Evolutionary conservation across 768 basidiomycete genomes (phyloP).

Genomic region (Grammothele lineata): DNA sequence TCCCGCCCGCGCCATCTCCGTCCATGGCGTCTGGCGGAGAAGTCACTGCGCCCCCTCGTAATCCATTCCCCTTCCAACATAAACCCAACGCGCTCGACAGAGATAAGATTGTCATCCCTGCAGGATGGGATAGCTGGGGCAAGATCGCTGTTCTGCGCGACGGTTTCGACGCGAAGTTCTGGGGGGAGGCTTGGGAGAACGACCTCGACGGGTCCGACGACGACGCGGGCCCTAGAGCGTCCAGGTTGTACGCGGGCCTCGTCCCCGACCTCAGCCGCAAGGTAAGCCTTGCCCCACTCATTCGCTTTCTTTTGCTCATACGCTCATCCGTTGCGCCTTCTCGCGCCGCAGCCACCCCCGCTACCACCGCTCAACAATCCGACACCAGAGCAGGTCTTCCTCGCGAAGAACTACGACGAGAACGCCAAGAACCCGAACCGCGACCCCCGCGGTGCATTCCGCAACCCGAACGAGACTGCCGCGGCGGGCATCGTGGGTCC

Average conservation of each 20-base stretch:
- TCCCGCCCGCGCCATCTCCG: slow-evolving; percentile 58
- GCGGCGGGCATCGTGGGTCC: slow-evolving; percentile 88
- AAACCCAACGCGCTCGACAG: slow-evolving; percentile 92
- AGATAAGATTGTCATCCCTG: slow-evolving; percentile 86
- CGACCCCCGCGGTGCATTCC: slow-evolving; percentile 86
- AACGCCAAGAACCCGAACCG: slow-evolving; percentile 86
- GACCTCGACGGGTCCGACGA: slow-evolving; percentile 48
- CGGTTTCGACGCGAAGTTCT: slow-evolving; percentile 79
- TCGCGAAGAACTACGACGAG: slow-evolving; percentile 87
- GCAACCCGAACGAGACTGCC: slow-evolving; percentile 62
- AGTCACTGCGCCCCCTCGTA: slow-evolving; percentile 50
- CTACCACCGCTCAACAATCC: slow-evolving; percentile 77
- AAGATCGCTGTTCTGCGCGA: slow-evolving; percentile 90
- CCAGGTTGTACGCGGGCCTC: slow-evolving; percentile 61
- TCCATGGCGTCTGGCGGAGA: slow-evolving; percentile 30
- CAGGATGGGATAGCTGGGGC: slow-evolving; percentile 98
- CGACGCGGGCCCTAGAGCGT: slow-evolving; percentile 48
- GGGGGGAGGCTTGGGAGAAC: slow-evolving; percentile 77
- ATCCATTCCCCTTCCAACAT: slow-evolving; percentile 82
- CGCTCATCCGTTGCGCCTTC: slow-evolving; percentile 4
- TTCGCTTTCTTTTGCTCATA: background rate
- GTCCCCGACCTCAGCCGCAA: slow-evolving; percentile 75
- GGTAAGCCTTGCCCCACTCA: slow-evolving; percentile 37
- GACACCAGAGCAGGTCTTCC: slow-evolving; percentile 86
- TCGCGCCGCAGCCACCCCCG: slow-evolving; percentile 62